Percentiles rank a stretch among this genome's conserved stretches.
Conservation (phyloP, 2,329 filamentous ascomycete genomes). For the Talaromyces sp. region DNA sequence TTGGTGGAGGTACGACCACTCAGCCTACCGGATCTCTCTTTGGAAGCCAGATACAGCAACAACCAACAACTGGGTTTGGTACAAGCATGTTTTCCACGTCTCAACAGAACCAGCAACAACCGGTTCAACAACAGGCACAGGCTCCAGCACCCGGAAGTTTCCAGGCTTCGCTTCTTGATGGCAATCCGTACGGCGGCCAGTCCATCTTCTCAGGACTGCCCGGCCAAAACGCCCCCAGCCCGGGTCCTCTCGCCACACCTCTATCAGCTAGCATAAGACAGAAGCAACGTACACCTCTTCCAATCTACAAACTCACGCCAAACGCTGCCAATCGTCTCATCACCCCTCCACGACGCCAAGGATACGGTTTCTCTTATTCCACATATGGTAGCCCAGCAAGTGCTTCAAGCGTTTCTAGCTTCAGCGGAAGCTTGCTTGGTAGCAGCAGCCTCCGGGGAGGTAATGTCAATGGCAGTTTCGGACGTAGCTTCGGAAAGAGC, state of each 20-base stretch:
- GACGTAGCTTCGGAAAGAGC: slow-evolving; percentile 76
- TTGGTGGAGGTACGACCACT: slow-evolving; percentile 35
- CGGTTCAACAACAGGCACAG: slow-evolving; percentile 51
- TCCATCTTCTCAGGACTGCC: slow-evolving; percentile 76
- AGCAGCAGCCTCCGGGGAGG: slow-evolving; percentile 32
- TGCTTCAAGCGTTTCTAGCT: slow-evolving; percentile 65
- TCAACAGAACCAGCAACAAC: slow-evolving; percentile 52
- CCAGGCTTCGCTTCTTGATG: slow-evolving; percentile 74
- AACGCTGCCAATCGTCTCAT: slow-evolving; percentile 73
- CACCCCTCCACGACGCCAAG: slow-evolving; percentile 75
- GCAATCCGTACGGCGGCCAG: slow-evolving; percentile 85
- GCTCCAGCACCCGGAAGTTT: slow-evolving; percentile 49
- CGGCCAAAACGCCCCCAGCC: slow-evolving; percentile 62
- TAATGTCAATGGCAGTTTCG: slow-evolving; percentile 54
- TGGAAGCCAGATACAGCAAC: slow-evolving; percentile 43
- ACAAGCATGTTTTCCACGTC: slow-evolving; percentile 53
- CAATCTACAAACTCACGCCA: slow-evolving; percentile 83
- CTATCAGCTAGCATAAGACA: slow-evolving; percentile 72
- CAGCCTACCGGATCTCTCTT: slow-evolving; percentile 54
- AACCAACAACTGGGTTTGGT: slow-evolving; percentile 30
- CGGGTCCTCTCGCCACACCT: slow-evolving; percentile 88
- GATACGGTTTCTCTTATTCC: slow-evolving; percentile 90
- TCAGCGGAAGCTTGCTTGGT: slow-evolving; percentile 62
- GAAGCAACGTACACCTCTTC: slow-evolving; percentile 74
- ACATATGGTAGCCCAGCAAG: slow-evolving; percentile 80